Percentiles rank a stretch among this genome's conserved stretches.
Conservation (phyloP, 768 basidiomycete species). For the Lactifluus pinguis region DNA sequence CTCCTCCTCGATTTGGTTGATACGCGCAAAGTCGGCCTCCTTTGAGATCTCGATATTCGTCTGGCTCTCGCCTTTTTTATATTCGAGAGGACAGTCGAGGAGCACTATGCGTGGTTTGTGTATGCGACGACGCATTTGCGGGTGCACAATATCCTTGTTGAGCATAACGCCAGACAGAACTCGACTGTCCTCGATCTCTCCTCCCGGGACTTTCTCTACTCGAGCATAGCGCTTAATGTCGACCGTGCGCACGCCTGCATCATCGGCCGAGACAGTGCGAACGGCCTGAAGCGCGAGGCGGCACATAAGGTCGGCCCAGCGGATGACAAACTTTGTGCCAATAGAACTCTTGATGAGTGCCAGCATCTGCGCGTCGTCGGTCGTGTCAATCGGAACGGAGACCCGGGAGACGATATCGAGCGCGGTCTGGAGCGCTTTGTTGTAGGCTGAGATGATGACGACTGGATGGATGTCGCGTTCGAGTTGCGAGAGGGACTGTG, state of each 20-base stretch:
- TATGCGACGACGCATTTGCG: slow-evolving; percentile 90
- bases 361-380: slow-evolving; percentile 85
- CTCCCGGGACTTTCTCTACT: slow-evolving; percentile 95
- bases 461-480: slow-evolving; percentile 98
- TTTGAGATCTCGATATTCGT: slow-evolving; percentile 98
- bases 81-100: slow-evolving; percentile 92
- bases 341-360: slow-evolving; percentile 96
- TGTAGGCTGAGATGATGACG: slow-evolving; percentile 97
- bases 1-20: slow-evolving; percentile 94
- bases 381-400: slow-evolving; percentile 82
- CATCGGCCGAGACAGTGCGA: slow-evolving; percentile 74
- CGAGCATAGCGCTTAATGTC: slow-evolving; percentile 98
- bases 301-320: slow-evolving; percentile 99
- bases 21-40: slow-evolving; percentile 86
- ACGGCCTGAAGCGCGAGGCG: slow-evolving; percentile 88
- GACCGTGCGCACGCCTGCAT: slow-evolving; percentile 73
- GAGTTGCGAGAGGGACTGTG: slow-evolving; percentile 85
- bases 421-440: slow-evolving; percentile 88
- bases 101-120: slow-evolving; percentile 81
- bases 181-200: slow-evolving; percentile 87
- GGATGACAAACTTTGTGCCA: slow-evolving; percentile 93
- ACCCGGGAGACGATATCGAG: slow-evolving; percentile 82
- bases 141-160: slow-evolving; percentile 99
- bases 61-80: slow-evolving; percentile 98
- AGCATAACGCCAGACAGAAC: slow-evolving; percentile 91